These are phyloP conservation scores for Rosa lucieae DNA, from an alignment of 306 rosid species.

Conservation along the genomic window DNA sequence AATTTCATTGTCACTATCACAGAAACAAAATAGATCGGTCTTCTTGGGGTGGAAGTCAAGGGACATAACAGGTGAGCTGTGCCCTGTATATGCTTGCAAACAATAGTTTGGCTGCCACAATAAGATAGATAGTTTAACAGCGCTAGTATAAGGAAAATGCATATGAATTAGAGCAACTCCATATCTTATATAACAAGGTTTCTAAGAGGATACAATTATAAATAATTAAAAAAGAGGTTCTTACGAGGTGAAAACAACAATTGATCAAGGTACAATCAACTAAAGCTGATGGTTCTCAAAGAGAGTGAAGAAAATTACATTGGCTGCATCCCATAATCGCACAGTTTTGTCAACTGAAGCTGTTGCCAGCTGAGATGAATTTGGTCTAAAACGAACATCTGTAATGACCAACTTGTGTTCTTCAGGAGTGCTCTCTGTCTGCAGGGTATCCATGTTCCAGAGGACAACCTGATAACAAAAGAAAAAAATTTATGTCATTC, in stretches of 20 bases:
- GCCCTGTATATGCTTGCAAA: slow-evolving; percentile 55
- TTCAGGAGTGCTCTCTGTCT: slow-evolving; percentile 70
- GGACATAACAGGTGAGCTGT: slow-evolving; percentile 67
- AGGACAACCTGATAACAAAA: slow-evolving; percentile 61
- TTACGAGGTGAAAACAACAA: background rate
- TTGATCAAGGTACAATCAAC: background rate
- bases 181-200: background rate
- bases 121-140: slow-evolving; percentile 6
- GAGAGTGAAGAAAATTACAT: slow-evolving; percentile 44
- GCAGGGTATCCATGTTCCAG: slow-evolving; percentile 91
- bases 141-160: background rate
- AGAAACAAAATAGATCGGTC: slow-evolving; percentile 78
- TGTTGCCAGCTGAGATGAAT: slow-evolving; percentile 87
- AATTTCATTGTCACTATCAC: slow-evolving; percentile 79
- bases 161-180: background rate
- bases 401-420: slow-evolving; percentile 70
- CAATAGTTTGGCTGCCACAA: slow-evolving; percentile 74
- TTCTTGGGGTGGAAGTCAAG: slow-evolving; percentile 96
- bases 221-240: background rate
- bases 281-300: background rate
- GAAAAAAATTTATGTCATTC: slow-evolving; percentile 13
- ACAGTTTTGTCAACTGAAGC: slow-evolving; percentile 83
- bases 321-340: slow-evolving; percentile 90
- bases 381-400: slow-evolving; percentile 92
- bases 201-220: background rate